Percentiles rank a stretch among this genome's conserved stretches.
Conservation (phyloP, 2,329 filamentous ascomycete species). For the Exophiala sp. region DNA sequence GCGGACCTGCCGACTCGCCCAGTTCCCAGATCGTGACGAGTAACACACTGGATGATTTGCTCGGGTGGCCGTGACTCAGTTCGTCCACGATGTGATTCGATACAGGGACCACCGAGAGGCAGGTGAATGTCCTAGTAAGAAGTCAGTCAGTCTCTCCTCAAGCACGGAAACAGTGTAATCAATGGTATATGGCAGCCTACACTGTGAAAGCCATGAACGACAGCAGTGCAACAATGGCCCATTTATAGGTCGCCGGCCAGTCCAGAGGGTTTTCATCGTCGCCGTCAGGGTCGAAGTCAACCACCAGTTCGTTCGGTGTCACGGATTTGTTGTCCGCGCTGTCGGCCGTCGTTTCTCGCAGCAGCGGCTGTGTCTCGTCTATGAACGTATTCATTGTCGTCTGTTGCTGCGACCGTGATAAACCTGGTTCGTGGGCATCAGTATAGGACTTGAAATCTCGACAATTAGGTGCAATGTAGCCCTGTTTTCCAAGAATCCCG, state of each 20-base stretch:
- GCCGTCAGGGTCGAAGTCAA: conserved; percentile 26
- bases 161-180: not conserved
- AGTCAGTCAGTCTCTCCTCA: not conserved
- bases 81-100: conserved; percentile 49
- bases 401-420: too few relatives aligned
- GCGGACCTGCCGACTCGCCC: conserved; percentile 43
- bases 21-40: conserved; percentile 48
- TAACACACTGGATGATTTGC: conserved; percentile 47
- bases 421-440: too few relatives aligned
- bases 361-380: conserved; percentile 3
- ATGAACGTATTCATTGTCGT: not conserved
- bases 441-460: too few relatives aligned
- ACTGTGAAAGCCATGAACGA: conserved; percentile 28
- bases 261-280: conserved; percentile 29
- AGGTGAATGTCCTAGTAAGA: conserved; percentile 50
- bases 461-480: too few relatives aligned
- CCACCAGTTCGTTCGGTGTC: not conserved
- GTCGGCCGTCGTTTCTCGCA: not conserved
- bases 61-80: conserved; percentile 33
- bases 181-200: conserved; percentile 8
- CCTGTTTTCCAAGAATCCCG: too few relatives aligned
- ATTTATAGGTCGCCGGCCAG: conserved; percentile 27
- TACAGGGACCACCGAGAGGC: conserved; percentile 52
- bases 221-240: conserved; percentile 24
- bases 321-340: not conserved